Conservation (phyloP, 768 basidiomycete species). For the Boletus vinaceobasis region DNA sequence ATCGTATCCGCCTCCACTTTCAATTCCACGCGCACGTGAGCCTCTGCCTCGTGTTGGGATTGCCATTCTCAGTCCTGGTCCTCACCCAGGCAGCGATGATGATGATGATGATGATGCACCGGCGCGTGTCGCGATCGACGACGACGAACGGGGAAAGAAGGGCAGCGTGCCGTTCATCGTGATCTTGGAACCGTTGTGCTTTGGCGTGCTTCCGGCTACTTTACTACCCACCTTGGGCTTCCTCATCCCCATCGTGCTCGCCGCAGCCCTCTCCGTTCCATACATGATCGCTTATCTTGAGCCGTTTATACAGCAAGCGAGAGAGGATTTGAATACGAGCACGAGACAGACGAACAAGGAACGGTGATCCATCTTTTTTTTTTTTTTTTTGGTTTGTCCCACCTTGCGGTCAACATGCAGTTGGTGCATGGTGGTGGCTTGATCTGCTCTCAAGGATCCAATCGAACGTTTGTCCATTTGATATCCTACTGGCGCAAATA, state of each 20-base stretch:
- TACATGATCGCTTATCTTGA: conserved; percentile 20
- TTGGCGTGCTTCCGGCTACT: conserved; percentile 58
- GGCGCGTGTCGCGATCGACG: background rate
- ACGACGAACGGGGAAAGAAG: background rate
- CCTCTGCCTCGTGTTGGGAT: background rate
- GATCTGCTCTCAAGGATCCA: conserved; percentile 1
- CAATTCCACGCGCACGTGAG: background rate
- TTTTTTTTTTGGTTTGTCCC: background rate
- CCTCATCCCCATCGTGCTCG: conserved; percentile 28
- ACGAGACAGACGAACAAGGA: conserved; percentile 13
- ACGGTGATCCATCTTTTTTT: conserved; percentile 9
- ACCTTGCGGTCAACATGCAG: conserved; percentile 22
- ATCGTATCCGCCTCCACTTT: conserved; percentile 4
- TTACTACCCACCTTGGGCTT: conserved; percentile 36
- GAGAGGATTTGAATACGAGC: conserved; percentile 14
- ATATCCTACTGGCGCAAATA: background rate
- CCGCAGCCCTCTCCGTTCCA: conserved; percentile 20
- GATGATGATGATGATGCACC: no score
- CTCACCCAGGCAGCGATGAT: conserved; percentile 8
- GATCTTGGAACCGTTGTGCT: conserved; percentile 54
- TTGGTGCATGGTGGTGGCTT: conserved; percentile 22
- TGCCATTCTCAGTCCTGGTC: background rate
- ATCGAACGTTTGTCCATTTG: conserved; percentile 4
- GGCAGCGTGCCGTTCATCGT: conserved; percentile 46
- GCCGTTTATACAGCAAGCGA: conserved; percentile 22